These are phyloP conservation scores for Saccharomyces mikatae DNA, from an alignment of 805 yeast species.

Conservation along the genomic window DNA sequence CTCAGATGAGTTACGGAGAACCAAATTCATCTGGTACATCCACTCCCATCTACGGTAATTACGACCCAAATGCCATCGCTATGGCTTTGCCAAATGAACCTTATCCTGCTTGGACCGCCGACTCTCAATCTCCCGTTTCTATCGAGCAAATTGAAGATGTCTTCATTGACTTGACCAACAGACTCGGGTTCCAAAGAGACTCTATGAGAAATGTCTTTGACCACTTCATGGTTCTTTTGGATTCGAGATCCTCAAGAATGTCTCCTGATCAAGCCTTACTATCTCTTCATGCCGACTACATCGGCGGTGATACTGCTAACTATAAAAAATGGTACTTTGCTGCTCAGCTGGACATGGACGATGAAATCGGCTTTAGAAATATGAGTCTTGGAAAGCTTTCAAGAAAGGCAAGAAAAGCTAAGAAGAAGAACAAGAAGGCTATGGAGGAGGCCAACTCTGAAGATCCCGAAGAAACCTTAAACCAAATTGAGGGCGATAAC, in stretches of 20 bases:
- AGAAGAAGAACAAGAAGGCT: slow-evolving; percentile 69
- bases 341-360: slow-evolving; percentile 80
- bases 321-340: slow-evolving; percentile 86
- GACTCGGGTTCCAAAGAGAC: slow-evolving; percentile 86
- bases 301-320: slow-evolving; percentile 81
- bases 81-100: slow-evolving; percentile 82
- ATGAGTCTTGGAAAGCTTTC: slow-evolving; percentile 70
- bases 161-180: slow-evolving; percentile 72
- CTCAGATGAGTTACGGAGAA: slow-evolving; percentile 77
- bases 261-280: slow-evolving; percentile 80
- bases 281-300: slow-evolving; percentile 77
- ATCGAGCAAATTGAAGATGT: slow-evolving; percentile 82
- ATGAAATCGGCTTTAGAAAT: slow-evolving; percentile 73
- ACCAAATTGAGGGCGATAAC: slow-evolving; percentile 73
- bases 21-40: slow-evolving; percentile 88
- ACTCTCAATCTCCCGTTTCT: slow-evolving; percentile 79
- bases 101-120: slow-evolving; percentile 98
- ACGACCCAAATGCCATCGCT: slow-evolving; percentile 55
- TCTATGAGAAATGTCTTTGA: slow-evolving; percentile 89
- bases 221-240: slow-evolving; percentile 76
- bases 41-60: slow-evolving; percentile 81
- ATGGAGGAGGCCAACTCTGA: slow-evolving; percentile 59
- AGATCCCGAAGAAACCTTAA: slow-evolving; percentile 49
- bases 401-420: slow-evolving; percentile 72
- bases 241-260: slow-evolving; percentile 81